A percentile compares a stretch with the other conserved stretches of the same genome.
Conservation (phyloP, 169 alveolate species). For the Cyclospora cayetanensis region DNA sequence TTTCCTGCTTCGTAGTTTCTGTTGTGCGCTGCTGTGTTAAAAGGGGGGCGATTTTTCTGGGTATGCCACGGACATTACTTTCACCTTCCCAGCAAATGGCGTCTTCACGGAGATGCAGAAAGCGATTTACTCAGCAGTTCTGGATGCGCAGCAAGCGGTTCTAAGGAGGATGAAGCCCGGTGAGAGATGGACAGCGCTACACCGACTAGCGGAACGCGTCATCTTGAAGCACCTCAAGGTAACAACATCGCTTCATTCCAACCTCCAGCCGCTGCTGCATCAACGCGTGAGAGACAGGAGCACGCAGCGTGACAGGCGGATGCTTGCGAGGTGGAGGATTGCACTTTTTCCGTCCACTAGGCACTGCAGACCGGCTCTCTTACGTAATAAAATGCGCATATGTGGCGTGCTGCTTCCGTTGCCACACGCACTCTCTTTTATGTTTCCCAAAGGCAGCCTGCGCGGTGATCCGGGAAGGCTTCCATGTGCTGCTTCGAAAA, state of each 20-base stretch:
- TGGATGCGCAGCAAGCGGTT: slow-evolving; percentile 84
- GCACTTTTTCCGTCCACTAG: no score
- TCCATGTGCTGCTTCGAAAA: neutral
- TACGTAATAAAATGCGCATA: no score
- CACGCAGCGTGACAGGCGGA: no score
- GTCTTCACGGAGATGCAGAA: slow-evolving; percentile 83
- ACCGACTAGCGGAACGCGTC: slow-evolving; percentile 84
- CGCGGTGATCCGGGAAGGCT: neutral
- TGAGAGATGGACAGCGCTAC: slow-evolving; percentile 88
- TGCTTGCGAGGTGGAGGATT: no score
- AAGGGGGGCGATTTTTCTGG: slow-evolving; percentile 87
- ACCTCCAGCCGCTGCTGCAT: neutral
- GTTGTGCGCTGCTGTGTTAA: no score
- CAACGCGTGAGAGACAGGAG: neutral
- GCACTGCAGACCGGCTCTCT: no score
- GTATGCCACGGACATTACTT: slow-evolving; percentile 89
- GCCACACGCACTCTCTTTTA: neutral
- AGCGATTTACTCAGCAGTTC: slow-evolving; percentile 84
- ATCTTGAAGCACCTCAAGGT: slow-evolving; percentile 80
- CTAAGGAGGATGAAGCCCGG: slow-evolving; percentile 83
- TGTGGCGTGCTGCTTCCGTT: no score
- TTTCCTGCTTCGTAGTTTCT: neutral
- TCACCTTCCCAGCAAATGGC: slow-evolving; percentile 88
- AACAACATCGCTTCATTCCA: neutral
- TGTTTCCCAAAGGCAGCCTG: neutral